Evolutionary conservation across 805 yeast species (phyloP).

Genomic region (Metschnikowia hibisci): DNA sequence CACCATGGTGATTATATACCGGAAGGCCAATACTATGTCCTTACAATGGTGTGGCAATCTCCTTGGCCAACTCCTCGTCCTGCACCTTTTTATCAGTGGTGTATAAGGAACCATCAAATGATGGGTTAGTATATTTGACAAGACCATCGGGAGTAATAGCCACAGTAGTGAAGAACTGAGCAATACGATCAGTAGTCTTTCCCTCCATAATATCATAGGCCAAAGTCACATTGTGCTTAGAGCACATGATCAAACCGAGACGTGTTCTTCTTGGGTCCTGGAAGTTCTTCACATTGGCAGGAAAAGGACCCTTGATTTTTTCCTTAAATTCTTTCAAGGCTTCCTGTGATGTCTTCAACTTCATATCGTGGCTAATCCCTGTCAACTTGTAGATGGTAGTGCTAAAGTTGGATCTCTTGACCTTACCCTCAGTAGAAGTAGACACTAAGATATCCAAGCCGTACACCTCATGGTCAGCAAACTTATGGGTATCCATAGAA

Average conservation of each 20-base stretch:
- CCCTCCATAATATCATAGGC: slow-evolving; percentile 68
- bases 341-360: slow-evolving; percentile 66
- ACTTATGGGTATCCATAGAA: slow-evolving; percentile 59
- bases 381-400: slow-evolving; percentile 72
- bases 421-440: slow-evolving; percentile 63
- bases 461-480: slow-evolving; percentile 73
- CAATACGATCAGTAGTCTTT: slow-evolving; percentile 61
- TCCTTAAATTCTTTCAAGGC: slow-evolving; percentile 64
- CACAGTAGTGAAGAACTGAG: slow-evolving; percentile 71
- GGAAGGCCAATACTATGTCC: too few species aligned
- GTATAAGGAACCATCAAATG: slow-evolving; percentile 46
- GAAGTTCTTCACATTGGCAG: slow-evolving; percentile 61
- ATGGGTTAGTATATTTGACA: slow-evolving; percentile 57
- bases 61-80: slow-evolving; percentile 41
- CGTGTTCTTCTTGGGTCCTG: slow-evolving; percentile 68
- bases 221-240: slow-evolving; percentile 59
- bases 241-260: slow-evolving; percentile 71
- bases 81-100: slow-evolving; percentile 53
- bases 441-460: slow-evolving; percentile 71
- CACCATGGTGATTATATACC: too few species aligned
- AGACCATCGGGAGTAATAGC: slow-evolving; percentile 72
- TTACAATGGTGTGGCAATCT: slow-evolving; percentile 16
- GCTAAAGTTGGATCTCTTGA: slow-evolving; percentile 51
- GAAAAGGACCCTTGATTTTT: slow-evolving; percentile 59
- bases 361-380: slow-evolving; percentile 63